Evolutionary conservation across 202 grass and related monocot genomes (phyloP).

Genomic region (Cymbopogon flexuosus): DNA sequence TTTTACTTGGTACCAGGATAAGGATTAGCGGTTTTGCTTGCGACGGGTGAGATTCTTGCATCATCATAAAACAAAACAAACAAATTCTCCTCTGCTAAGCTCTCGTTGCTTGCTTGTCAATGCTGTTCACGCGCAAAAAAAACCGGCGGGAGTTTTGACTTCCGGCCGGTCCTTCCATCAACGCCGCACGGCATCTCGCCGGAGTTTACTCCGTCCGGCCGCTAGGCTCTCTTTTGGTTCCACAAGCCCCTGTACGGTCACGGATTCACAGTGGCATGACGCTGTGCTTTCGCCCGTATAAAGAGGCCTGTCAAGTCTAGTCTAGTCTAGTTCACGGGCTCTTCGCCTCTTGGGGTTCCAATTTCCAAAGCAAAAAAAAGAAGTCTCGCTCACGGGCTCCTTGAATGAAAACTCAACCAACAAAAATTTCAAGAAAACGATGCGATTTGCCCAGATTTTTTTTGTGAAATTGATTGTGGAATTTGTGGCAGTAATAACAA

Average conservation of each 20-base stretch:
- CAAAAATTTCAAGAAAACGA: background rate
- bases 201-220: background rate
- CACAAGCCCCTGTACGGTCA: background rate
- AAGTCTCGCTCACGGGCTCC: background rate
- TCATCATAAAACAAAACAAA: background rate
- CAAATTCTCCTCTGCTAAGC: background rate
- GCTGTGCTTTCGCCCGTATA: no score
- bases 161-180: background rate
- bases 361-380: background rate
- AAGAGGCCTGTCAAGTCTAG: no score
- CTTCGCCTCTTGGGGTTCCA: background rate
- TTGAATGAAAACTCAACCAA: background rate
- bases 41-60: background rate
- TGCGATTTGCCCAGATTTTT: background rate
- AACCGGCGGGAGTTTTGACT: background rate
- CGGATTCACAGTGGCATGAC: background rate
- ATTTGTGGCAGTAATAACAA: background rate
- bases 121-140: background rate
- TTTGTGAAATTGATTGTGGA: no score
- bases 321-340: constrained; percentile 6
- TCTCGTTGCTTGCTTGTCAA: background rate
- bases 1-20: background rate
- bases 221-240: no score
- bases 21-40: background rate
- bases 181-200: background rate